phyloP scores from a whole-genome alignment of 2,329 filamentous ascomycete species.

The Phialophora macrospora region DNA sequence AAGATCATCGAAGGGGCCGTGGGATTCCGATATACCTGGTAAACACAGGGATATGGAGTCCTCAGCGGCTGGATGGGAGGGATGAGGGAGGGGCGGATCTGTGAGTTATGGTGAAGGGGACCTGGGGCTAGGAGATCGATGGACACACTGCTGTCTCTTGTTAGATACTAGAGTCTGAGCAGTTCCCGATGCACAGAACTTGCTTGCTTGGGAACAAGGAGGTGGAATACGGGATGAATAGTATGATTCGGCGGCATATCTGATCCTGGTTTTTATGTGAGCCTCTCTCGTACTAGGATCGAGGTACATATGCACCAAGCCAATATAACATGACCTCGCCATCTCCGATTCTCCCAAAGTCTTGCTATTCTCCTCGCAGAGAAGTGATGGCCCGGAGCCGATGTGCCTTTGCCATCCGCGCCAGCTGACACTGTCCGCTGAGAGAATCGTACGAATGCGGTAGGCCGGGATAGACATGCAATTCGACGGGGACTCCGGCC shows the following conservation, averaged over 20 bases:
- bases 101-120: background rate
- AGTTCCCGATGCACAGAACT: background rate
- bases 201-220: background rate
- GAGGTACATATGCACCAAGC: background rate
- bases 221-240: background rate
- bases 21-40: slow-evolving; percentile 1
- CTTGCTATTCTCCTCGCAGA: background rate
- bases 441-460: slow-evolving; percentile 49
- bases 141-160: background rate
- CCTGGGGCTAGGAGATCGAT: background rate
- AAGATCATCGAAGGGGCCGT: background rate
- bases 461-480: slow-evolving; percentile 53
- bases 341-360: background rate
- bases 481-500: slow-evolving; percentile 51
- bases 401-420: slow-evolving; percentile 28
- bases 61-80: background rate
- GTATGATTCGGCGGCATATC: background rate
- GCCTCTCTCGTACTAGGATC: background rate
- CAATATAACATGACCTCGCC: background rate
- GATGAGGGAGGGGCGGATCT: background rate
- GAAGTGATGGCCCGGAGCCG: slow-evolving; percentile 28
- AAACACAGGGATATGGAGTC: background rate
- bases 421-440: slow-evolving; percentile 29
- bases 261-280: background rate
- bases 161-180: background rate